Conservation (phyloP, 2,329 filamentous ascomycete species). For the Apiospora saccharicola region DNA sequence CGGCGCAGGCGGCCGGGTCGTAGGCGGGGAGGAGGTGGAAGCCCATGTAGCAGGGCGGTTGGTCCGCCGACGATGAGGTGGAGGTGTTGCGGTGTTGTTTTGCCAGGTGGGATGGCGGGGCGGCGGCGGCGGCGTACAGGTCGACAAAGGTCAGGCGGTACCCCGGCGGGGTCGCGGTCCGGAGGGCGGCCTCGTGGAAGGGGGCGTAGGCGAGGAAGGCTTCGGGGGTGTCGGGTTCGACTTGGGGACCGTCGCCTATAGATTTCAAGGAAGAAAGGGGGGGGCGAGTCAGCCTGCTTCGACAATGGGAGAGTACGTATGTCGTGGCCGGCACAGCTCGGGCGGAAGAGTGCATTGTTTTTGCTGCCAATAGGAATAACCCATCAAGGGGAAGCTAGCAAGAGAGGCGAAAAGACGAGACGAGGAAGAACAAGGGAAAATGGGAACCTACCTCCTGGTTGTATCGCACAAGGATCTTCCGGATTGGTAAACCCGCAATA, state of each 20-base stretch:
- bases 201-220: conserved; percentile 11
- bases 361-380: too few species aligned
- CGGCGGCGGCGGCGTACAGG: neutral
- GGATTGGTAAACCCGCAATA: conserved; percentile 1
- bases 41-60: neutral
- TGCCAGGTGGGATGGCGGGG: neutral
- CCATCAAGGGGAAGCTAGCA: too few species aligned
- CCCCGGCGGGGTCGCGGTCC: neutral
- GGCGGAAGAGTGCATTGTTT: too few species aligned
- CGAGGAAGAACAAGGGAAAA: neutral
- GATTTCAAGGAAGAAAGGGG: too few species aligned
- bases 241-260: neutral
- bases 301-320: too few species aligned
- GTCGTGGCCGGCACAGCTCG: too few species aligned
- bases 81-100: neutral
- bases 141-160: neutral
- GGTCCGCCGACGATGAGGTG: neutral
- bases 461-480: neutral
- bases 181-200: neutral
- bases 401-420: too few species aligned
- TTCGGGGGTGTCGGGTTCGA: conserved; percentile 12
- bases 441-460: neutral
- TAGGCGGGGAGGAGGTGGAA: neutral
- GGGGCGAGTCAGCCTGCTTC: neutral
- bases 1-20: neutral